Conservation (phyloP, 768 basidiomycete species). For the Astraeus odoratus region DNA sequence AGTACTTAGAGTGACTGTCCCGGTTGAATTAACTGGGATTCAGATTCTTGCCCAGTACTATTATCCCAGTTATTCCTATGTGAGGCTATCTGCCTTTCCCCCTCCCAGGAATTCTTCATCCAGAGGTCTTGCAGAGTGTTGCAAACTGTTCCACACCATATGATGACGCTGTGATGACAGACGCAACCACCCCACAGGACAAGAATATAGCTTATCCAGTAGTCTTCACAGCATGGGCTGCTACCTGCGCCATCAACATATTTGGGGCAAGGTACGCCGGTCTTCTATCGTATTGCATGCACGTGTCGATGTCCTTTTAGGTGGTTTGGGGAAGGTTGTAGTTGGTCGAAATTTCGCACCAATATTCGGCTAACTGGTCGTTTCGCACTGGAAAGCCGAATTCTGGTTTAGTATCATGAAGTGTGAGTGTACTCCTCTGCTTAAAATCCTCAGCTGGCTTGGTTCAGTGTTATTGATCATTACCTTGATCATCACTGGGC, state of each 20-base stretch:
- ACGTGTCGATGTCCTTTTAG: constrained; percentile 20
- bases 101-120: too few relatives aligned
- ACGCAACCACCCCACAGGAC: background rate
- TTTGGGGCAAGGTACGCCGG: constrained; percentile 51
- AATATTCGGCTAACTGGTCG: too few relatives aligned
- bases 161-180: background rate
- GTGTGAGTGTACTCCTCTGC: constrained; percentile 29
- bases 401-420: constrained; percentile 63
- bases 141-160: background rate
- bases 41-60: constrained; percentile 66
- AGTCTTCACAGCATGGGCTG: constrained; percentile 50
- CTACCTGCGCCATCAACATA: constrained; percentile 51
- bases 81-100: too few relatives aligned
- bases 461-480: constrained; percentile 48
- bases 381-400: too few relatives aligned
- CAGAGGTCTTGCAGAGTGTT: constrained; percentile 27
- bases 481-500: constrained; percentile 48
- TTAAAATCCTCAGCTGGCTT: constrained; percentile 13
- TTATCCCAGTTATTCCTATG: too few relatives aligned
- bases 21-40: constrained; percentile 68
- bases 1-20: constrained; percentile 45
- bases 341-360: constrained; percentile 29
- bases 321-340: constrained; percentile 59
- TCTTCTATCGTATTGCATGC: background rate
- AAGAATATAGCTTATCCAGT: constrained; percentile 40